Evolutionary conservation across 441 rosid genomes (phyloP), one percentile per base, ranked within the genome.

Genomic region (Erodium texanum): DNA sequence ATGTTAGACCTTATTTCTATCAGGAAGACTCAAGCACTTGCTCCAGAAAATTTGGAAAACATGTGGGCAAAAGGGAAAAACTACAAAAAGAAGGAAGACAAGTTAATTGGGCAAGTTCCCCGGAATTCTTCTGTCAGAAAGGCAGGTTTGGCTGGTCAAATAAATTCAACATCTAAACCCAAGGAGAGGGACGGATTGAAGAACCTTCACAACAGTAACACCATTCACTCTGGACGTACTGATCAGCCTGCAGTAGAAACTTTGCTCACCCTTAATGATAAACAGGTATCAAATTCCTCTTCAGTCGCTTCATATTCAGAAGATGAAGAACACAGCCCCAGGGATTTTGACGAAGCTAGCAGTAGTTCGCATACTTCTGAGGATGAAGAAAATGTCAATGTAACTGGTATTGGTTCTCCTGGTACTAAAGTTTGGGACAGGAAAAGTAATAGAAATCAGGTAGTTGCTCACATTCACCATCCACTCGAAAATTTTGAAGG

Each of bases 391-490:
- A 79, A 84, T 2, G 86, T 71, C 70, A 67, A 79, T 61, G 73
- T 86, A 66, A 89, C 86, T 23, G 99, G 99, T 77, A 85, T 95
- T 76, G 96, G 78, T 78, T 86, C 93, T 77, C 97, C 97, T 64
- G 98, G 87, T 77, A 95, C 92, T 66, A 89, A 86, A 82, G 98
- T 95, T 82, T 95, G 99, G 99, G 97, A 95, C 86, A 92, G 87
- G 62, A 89, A 81, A 80, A 90, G 84, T 23, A 92, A 90, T 71
- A 90, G 93, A 86, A 92, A 87, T 71, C 74, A 73, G 74, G 74
- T 83, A 76, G 85, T 84, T 74, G 83, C 96, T 64, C 88, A 72
- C 70, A 89, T 95, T 77, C 99, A 87, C 80, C 99, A 92, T 84
- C 99, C 99, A 11, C 97, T 95, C 80, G 99, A 95, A 87, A 85